Conservation (phyloP, 805 yeast species). For the Candida maltosa region DNA sequence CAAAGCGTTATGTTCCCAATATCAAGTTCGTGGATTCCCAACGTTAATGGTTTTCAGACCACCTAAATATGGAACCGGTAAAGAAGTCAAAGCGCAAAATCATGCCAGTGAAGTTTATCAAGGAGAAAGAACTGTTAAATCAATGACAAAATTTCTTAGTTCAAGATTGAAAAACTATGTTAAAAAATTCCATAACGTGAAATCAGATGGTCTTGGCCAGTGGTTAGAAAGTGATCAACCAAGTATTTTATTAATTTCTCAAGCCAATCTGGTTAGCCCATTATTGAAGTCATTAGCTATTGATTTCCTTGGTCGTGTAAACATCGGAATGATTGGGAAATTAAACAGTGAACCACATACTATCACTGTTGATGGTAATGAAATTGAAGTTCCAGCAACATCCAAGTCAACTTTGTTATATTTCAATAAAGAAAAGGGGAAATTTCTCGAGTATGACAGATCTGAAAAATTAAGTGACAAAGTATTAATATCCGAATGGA, state of each 20-base stretch:
- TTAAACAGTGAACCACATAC: slow-evolving; percentile 17
- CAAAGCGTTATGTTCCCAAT: slow-evolving; percentile 63
- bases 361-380: slow-evolving; percentile 16
- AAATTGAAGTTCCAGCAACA: slow-evolving; percentile 17
- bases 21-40: slow-evolving; percentile 77
- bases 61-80: slow-evolving; percentile 47
- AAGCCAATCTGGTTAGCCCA: slow-evolving; percentile 48
- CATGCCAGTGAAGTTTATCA: slow-evolving; percentile 57
- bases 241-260: slow-evolving; percentile 53
- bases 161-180: slow-evolving; percentile 66
- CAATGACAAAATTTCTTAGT: slow-evolving; percentile 52
- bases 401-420: slow-evolving; percentile 25
- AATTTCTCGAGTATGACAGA: slow-evolving; percentile 19
- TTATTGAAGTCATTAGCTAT: slow-evolving; percentile 64
- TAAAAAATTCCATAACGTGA: slow-evolving; percentile 40
- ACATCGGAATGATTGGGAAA: slow-evolving; percentile 44
- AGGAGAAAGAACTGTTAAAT: slow-evolving; percentile 58
- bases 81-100: slow-evolving; percentile 11
- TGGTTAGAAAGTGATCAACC: slow-evolving; percentile 30
- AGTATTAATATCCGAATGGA: slow-evolving; percentile 30
- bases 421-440: slow-evolving; percentile 15
- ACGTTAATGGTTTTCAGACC: slow-evolving; percentile 82
- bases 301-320: slow-evolving; percentile 55
- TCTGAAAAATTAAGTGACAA: slow-evolving; percentile 27
- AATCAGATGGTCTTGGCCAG: slow-evolving; percentile 16